phyloP scores from a whole-genome alignment of 2,329 filamentous ascomycete genomes.

The Pseudocercospora fuligena region DNA sequence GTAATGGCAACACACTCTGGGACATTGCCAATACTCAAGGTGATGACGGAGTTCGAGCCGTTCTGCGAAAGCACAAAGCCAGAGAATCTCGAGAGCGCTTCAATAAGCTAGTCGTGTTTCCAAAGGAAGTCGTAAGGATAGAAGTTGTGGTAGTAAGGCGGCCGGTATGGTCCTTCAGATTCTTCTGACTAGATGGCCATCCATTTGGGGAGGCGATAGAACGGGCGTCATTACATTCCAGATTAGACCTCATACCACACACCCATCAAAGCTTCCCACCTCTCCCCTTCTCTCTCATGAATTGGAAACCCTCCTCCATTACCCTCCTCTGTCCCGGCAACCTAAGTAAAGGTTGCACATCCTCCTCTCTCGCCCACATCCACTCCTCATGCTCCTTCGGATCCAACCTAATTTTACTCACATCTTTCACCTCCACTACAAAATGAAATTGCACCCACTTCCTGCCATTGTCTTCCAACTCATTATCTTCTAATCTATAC shows the following conservation, averaged over 20 bases:
- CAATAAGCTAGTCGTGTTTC: background rate
- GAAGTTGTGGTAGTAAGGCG: background rate
- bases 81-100: background rate
- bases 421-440: constrained; percentile 13
- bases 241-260: too few relatives aligned
- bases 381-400: constrained; percentile 23
- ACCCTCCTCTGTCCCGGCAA: constrained; percentile 14
- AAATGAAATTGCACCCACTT: constrained; percentile 18
- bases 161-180: background rate
- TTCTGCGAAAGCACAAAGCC: background rate
- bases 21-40: background rate
- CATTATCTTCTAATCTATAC: constrained; percentile 2
- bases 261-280: too few relatives aligned
- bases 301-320: constrained; percentile 19
- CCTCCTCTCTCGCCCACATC: constrained; percentile 13
- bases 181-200: background rate
- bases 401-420: constrained; percentile 16
- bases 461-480: background rate
- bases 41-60: background rate
- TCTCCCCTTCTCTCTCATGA: constrained; percentile 8
- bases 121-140: background rate
- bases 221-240: too few relatives aligned
- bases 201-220: too few relatives aligned
- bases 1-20: background rate
- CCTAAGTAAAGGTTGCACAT: constrained; percentile 8